phyloP scores from a whole-genome alignment of 176 grass and related monocot species.

The Eragrostis nindensis region DNA sequence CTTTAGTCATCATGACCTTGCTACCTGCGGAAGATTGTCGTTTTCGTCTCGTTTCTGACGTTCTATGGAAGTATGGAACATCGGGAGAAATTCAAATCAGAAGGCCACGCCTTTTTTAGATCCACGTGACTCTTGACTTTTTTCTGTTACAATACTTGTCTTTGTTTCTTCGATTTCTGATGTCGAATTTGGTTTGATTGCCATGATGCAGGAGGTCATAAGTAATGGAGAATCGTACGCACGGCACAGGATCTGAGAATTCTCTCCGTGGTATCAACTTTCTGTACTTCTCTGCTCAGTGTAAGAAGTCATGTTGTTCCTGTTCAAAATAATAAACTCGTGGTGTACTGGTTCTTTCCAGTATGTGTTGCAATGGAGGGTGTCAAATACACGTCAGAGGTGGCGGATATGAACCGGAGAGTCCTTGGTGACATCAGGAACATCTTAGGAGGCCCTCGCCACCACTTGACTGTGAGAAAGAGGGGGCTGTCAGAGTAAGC shows the following conservation, averaged over 20 bases:
- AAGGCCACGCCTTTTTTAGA: conserved; percentile 8
- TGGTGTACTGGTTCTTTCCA: not conserved
- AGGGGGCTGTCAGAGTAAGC: conserved; percentile 51
- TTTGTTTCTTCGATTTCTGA: conserved; percentile 26
- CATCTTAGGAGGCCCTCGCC: conserved; percentile 44
- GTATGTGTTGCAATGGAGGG: conserved; percentile 64
- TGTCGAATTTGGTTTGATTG: not conserved
- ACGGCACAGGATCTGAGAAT: conserved; percentile 31
- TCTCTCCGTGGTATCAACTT: conserved; percentile 25
- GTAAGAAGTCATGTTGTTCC: too few relatives aligned
- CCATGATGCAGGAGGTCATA: conserved; percentile 8
- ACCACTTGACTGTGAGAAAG: conserved; percentile 57
- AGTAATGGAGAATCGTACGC: conserved; percentile 57
- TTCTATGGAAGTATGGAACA: not conserved
- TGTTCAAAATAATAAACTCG: not conserved
- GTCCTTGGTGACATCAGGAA: conserved; percentile 69
- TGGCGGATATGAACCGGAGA: conserved; percentile 49
- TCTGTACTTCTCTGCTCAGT: not conserved
- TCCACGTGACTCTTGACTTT: conserved; percentile 8
- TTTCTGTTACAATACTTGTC: not conserved
- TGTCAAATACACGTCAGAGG: conserved; percentile 47
- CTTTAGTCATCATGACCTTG: not conserved
- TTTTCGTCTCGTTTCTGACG: not conserved
- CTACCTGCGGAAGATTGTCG: not conserved
- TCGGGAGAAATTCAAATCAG: conserved; percentile 10